phyloP scores from a whole-genome alignment of 108 stramenopile genomes.

The Skeletonema potamos region DNA sequence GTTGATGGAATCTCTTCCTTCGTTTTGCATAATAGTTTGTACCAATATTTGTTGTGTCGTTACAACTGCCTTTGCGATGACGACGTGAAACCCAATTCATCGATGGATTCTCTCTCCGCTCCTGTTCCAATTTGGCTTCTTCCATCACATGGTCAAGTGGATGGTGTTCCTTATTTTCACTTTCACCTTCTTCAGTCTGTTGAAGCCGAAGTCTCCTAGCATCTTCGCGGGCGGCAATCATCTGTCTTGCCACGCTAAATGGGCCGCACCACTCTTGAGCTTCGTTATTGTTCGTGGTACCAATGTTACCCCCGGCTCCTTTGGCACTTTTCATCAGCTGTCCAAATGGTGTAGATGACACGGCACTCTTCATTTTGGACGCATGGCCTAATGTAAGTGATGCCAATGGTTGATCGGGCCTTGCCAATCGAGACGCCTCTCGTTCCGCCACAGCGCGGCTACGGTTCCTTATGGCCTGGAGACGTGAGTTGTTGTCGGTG shows the following conservation, averaged over 20 bases:
- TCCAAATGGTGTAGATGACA: conserved; percentile 76
- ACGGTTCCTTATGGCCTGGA: conserved; percentile 53
- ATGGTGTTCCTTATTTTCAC: conserved; percentile 48
- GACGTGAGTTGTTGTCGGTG: conserved; percentile 32
- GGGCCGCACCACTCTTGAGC: conserved; percentile 81
- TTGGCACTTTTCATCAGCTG: conserved; percentile 24
- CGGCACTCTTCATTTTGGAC: conserved; percentile 64
- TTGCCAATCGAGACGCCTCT: conserved; percentile 72
- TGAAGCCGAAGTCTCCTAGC: conserved; percentile 50
- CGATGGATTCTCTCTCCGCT: conserved; percentile 44
- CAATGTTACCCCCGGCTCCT: not conserved
- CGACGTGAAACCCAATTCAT: conserved; percentile 42
- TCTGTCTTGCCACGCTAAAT: conserved; percentile 80
- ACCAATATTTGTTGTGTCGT: conserved; percentile 1
- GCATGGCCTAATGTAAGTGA: conserved; percentile 55
- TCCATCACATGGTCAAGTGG: conserved; percentile 73
- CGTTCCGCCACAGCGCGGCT: conserved; percentile 83
- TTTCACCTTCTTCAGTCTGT: conserved; percentile 43
- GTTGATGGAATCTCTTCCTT: conserved; percentile 51
- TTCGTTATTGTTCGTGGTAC: conserved; percentile 10
- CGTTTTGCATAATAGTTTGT: conserved; percentile 63
- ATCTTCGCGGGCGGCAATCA: conserved; percentile 81
- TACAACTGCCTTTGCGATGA: not conserved
- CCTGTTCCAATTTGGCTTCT: conserved; percentile 27
- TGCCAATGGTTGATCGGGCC: conserved; percentile 47